These are phyloP conservation scores for Taphrina betulina DNA, from an alignment of 1,139 yeast species.

Conservation along the genomic window DNA sequence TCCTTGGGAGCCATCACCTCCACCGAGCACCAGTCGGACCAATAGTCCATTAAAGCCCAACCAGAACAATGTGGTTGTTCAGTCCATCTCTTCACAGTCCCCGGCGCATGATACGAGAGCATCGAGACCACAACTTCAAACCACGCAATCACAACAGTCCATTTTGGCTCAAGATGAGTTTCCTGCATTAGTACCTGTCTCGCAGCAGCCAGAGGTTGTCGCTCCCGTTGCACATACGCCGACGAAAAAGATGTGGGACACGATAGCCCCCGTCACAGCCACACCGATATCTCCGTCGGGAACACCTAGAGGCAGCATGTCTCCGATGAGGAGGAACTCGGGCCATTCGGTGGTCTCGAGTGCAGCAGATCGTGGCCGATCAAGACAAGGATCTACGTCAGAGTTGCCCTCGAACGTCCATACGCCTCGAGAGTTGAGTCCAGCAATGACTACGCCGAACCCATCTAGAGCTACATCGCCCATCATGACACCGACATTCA, in stretches of 20 bases:
- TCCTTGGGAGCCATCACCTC: constrained; percentile 32
- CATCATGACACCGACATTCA: neutral
- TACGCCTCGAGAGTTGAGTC: constrained; percentile 9
- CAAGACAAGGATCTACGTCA: constrained; percentile 4
- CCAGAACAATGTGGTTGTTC: too few relatives aligned
- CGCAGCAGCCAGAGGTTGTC: neutral
- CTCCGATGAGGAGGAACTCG: neutral
- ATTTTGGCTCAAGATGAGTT: constrained; percentile 5
- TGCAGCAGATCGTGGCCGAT: neutral
- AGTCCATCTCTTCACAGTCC: too few relatives aligned
- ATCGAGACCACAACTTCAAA: too few relatives aligned
- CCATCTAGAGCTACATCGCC: constrained; percentile 11
- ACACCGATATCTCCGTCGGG: neutral
- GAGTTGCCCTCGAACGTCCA: neutral
- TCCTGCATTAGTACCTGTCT: neutral
- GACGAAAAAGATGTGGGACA: constrained; percentile 17
- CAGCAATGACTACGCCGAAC: neutral
- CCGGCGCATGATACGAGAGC: too few relatives aligned
- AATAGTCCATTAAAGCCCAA: constrained; percentile 18
- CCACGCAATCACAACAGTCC: too few relatives aligned
- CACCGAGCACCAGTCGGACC: constrained; percentile 19
- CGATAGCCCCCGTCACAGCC: constrained; percentile 5
- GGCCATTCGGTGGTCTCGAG: neutral
- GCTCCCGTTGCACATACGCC: neutral
- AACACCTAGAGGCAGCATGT: neutral